Evolutionary conservation across 768 basidiomycete genomes (phyloP).

Genomic region (Kockovaella imperatae): DNA sequence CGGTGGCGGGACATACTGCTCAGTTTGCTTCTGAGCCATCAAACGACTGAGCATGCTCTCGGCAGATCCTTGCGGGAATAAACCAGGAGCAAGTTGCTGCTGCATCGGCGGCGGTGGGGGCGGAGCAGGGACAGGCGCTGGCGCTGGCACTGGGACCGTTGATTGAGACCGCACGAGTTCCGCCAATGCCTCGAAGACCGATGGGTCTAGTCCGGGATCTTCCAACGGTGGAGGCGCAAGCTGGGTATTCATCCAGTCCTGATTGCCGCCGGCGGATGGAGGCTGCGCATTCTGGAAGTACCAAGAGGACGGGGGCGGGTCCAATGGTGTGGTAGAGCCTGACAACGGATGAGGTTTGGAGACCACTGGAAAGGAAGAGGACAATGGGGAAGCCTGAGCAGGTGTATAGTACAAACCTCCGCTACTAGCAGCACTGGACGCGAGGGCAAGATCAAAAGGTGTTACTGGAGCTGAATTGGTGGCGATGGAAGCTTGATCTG

Average conservation of each 20-base stretch:
- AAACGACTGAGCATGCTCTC: too few species aligned
- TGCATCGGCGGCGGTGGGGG: slow-evolving; percentile 5
- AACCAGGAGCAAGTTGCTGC: too few species aligned
- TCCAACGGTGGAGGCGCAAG: background rate
- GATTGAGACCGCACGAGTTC: slow-evolving; percentile 14
- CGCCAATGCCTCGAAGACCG: slow-evolving; percentile 24
- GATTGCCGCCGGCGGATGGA: slow-evolving; percentile 13
- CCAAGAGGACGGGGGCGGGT: slow-evolving; percentile 32
- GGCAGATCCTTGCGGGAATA: too few species aligned
- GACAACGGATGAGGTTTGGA: slow-evolving; percentile 1
- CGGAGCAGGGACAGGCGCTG: slow-evolving; percentile 2
- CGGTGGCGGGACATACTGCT: too few species aligned
- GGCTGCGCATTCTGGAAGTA: background rate
- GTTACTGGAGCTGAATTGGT: slow-evolving; percentile 29
- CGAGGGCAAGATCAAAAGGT: slow-evolving; percentile 11
- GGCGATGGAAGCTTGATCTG: slow-evolving; percentile 11
- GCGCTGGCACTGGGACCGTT: background rate
- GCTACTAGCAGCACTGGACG: background rate
- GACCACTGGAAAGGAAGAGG: background rate
- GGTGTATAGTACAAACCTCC: background rate
- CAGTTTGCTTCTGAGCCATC: too few species aligned
- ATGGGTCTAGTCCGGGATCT: slow-evolving; percentile 12
- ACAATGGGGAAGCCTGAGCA: slow-evolving; percentile 1
- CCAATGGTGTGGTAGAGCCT: slow-evolving; percentile 25
- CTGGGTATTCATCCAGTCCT: background rate